Evolutionary conservation across 2,329 filamentous ascomycete species (phyloP).

Genomic region (Chrysosphaeria jannelii): DNA sequence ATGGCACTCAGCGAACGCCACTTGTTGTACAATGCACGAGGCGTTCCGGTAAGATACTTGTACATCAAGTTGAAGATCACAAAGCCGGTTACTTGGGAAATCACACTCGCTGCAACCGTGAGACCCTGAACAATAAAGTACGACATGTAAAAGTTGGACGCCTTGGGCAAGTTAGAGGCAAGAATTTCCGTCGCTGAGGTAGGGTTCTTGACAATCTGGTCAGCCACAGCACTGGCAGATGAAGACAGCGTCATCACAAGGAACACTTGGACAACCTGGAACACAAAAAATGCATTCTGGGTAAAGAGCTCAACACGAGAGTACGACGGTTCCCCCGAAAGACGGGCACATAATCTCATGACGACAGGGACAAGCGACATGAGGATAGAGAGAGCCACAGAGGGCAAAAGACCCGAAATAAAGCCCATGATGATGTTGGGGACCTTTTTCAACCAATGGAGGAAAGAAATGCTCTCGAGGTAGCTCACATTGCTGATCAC

Average conservation of each 20-base stretch:
- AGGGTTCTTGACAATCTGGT: slow-evolving; percentile 32
- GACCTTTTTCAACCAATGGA: slow-evolving; percentile 39
- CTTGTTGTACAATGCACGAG: slow-evolving; percentile 48
- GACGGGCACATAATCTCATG: slow-evolving; percentile 50
- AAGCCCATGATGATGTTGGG: slow-evolving; percentile 47
- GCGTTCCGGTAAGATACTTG: slow-evolving; percentile 44
- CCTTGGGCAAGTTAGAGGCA: slow-evolving; percentile 43
- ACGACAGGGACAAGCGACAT: slow-evolving; percentile 68
- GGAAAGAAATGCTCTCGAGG: slow-evolving; percentile 32
- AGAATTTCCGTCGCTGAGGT: slow-evolving; percentile 29
- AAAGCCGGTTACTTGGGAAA: slow-evolving; percentile 44
- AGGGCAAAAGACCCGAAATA: slow-evolving; percentile 58
- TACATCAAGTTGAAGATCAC: slow-evolving; percentile 45
- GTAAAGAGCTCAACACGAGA: slow-evolving; percentile 65
- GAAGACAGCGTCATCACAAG: slow-evolving; percentile 56
- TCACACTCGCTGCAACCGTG: slow-evolving; percentile 39
- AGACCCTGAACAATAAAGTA: slow-evolving; percentile 88
- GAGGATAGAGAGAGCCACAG: slow-evolving; percentile 47
- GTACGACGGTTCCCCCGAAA: slow-evolving; percentile 50
- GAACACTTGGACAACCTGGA: slow-evolving; percentile 71
- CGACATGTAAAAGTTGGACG: slow-evolving; percentile 82
- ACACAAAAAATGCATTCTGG: slow-evolving; percentile 73
- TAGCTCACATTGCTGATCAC: slow-evolving; percentile 58
- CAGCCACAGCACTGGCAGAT: slow-evolving; percentile 40
- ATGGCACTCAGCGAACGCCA: slow-evolving; percentile 47